Evolutionary conservation across 192 early-diverging fungal genomes (phyloP).

Genomic region (Coemansia sp.): DNA sequence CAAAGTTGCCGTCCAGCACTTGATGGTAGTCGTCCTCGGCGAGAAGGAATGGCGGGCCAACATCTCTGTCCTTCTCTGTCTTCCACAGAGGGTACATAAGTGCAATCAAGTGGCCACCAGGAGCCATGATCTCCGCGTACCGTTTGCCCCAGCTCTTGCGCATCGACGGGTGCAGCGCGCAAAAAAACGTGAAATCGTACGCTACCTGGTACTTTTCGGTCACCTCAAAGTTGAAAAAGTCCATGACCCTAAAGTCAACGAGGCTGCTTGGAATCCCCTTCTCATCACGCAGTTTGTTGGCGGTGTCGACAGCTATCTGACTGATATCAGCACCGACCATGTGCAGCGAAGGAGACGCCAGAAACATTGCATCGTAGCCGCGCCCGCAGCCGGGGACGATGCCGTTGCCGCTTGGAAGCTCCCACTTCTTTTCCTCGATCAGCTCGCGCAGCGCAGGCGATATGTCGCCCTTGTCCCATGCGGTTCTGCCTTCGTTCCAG

Average conservation of each 20-base stretch:
- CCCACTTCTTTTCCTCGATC: constrained; percentile 49
- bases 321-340: constrained; percentile 74
- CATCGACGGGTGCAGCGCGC: constrained; percentile 69
- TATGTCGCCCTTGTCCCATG: constrained; percentile 51
- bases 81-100: constrained; percentile 77
- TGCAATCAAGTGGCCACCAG: constrained; percentile 71
- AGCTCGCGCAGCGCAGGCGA: constrained; percentile 52
- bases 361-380: constrained; percentile 77
- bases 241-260: constrained; percentile 60
- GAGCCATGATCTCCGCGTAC: constrained; percentile 65
- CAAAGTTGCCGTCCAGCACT: constrained; percentile 62
- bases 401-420: constrained; percentile 39
- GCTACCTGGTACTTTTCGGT: constrained; percentile 70
- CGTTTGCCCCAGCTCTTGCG: constrained; percentile 66
- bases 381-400: constrained; percentile 54
- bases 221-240: constrained; percentile 74
- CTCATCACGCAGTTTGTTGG: constrained; percentile 55
- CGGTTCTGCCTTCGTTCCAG: constrained; percentile 34
- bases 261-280: constrained; percentile 32
- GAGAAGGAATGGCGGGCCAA: constrained; percentile 77
- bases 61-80: constrained; percentile 53
- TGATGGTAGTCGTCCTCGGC: constrained; percentile 64
- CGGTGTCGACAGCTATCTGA: constrained; percentile 63
- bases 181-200: constrained; percentile 89
- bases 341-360: constrained; percentile 60